Percentiles rank a stretch among this genome's conserved stretches.
phyloP scores from a whole-genome alignment of 352 stramenopile species.

The Pilasporangium apinafurcum region DNA sequence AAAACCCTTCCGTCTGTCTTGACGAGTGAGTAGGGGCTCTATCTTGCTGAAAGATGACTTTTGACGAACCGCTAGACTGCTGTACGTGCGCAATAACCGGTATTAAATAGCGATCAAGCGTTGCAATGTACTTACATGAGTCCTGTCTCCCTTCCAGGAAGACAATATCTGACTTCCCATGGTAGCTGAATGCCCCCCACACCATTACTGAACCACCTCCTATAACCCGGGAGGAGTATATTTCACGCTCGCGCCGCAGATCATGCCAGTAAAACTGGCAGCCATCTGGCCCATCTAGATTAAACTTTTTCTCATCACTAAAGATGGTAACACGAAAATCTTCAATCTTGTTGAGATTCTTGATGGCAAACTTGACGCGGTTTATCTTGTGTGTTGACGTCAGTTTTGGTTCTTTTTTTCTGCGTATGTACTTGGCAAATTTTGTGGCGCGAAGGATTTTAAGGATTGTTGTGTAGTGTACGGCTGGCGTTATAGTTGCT shows the following conservation, averaged over 20 bases:
- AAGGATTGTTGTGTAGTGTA: too few relatives aligned
- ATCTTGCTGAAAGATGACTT: neutral
- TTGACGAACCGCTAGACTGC: too few relatives aligned
- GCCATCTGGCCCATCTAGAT: slow-evolving; percentile 26
- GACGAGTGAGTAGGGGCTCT: neutral
- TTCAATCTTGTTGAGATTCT: too few relatives aligned
- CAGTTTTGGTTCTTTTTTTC: too few relatives aligned
- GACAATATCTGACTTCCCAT: neutral
- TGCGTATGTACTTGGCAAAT: too few relatives aligned
- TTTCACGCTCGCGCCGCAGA: neutral
- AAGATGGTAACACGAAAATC: too few relatives aligned
- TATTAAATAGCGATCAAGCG: neutral
- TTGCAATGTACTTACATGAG: neutral
- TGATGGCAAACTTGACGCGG: too few relatives aligned
- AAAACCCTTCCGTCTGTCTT: too few relatives aligned
- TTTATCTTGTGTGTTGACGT: too few relatives aligned
- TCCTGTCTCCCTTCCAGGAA: neutral
- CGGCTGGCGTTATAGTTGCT: too few relatives aligned
- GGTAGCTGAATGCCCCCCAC: neutral
- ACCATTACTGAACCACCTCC: slow-evolving; percentile 1
- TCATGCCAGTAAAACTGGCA: slow-evolving; percentile 23
- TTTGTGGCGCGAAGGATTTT: too few relatives aligned
- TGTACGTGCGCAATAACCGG: too few relatives aligned
- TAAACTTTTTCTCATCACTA: slow-evolving; percentile 36
- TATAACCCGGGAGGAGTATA: neutral